Evolutionary conservation across 2,329 filamentous ascomycete genomes (phyloP).

Genomic region (Fusarium abutilonis): DNA sequence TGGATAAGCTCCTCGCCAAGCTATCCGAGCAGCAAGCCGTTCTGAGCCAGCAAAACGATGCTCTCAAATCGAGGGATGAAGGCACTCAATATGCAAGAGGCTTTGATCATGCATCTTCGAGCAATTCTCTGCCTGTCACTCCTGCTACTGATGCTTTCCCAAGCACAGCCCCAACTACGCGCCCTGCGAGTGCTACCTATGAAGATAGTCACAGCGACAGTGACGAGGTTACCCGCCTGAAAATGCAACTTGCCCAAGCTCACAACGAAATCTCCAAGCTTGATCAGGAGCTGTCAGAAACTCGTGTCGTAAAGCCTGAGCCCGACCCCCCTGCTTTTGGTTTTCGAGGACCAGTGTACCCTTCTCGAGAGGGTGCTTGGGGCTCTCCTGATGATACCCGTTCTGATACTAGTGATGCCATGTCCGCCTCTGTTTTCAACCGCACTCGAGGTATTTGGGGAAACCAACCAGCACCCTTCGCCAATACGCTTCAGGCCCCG

Average conservation of each 20-base stretch:
- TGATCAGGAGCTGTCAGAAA: slow-evolving; percentile 75
- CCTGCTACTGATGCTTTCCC: slow-evolving; percentile 66
- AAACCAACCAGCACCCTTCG: slow-evolving; percentile 56
- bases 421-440: slow-evolving; percentile 62
- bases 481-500: slow-evolving; percentile 49
- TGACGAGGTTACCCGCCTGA: slow-evolving; percentile 73
- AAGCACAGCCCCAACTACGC: slow-evolving; percentile 59
- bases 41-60: slow-evolving; percentile 68
- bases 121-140: slow-evolving; percentile 70
- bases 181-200: slow-evolving; percentile 62
- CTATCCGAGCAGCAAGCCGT: slow-evolving; percentile 75
- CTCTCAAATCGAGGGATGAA: slow-evolving; percentile 57
- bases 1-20: slow-evolving; percentile 79
- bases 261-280: slow-evolving; percentile 76
- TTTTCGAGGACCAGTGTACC: slow-evolving; percentile 34
- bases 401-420: slow-evolving; percentile 66
- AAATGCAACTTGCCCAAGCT: slow-evolving; percentile 75
- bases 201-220: slow-evolving; percentile 55
- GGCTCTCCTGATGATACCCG: slow-evolving; percentile 62
- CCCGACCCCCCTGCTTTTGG: slow-evolving; percentile 39
- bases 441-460: slow-evolving; percentile 67
- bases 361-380: slow-evolving; percentile 61
- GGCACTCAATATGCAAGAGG: slow-evolving; percentile 48
- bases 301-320: slow-evolving; percentile 68
- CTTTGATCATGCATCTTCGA: slow-evolving; percentile 62